phyloP scores from a whole-genome alignment of 257 asterid species.

The Nicotiana knightiana region DNA sequence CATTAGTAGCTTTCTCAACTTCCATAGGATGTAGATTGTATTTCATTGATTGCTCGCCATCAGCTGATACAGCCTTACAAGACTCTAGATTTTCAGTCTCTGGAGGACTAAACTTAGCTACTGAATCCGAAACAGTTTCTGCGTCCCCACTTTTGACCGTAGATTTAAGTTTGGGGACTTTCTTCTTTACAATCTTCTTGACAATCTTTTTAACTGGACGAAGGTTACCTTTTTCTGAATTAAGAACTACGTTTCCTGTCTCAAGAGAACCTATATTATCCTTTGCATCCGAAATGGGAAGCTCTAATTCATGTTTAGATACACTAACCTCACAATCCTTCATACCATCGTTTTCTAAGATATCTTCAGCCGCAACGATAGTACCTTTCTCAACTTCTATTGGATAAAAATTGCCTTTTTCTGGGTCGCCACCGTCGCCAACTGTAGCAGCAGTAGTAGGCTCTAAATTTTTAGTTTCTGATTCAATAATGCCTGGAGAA shows the following conservation, averaged over 20 bases:
- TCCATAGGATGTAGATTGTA: conserved; percentile 5
- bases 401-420: conserved; percentile 1
- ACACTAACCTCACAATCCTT: conserved; percentile 13
- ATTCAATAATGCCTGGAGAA: background rate
- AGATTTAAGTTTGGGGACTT: conserved; percentile 40
- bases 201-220: conserved; percentile 32
- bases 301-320: conserved; percentile 4
- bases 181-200: conserved; percentile 59
- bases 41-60: conserved; percentile 12
- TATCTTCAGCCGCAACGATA: background rate
- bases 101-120: background rate
- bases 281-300: conserved; percentile 11
- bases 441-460: conserved; percentile 13
- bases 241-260: conserved; percentile 2
- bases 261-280: conserved; percentile 6
- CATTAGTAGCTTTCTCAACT: conserved; percentile 12
- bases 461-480: background rate
- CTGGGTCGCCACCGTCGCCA: conserved; percentile 14
- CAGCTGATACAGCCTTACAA: conserved; percentile 14
- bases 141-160: background rate
- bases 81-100: conserved; percentile 2
- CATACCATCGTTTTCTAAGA: background rate
- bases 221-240: background rate
- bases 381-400: conserved; percentile 18
- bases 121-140: background rate